Conservation (phyloP, 2,329 filamentous ascomycete genomes). For the Ilyonectria mors-panacis region DNA sequence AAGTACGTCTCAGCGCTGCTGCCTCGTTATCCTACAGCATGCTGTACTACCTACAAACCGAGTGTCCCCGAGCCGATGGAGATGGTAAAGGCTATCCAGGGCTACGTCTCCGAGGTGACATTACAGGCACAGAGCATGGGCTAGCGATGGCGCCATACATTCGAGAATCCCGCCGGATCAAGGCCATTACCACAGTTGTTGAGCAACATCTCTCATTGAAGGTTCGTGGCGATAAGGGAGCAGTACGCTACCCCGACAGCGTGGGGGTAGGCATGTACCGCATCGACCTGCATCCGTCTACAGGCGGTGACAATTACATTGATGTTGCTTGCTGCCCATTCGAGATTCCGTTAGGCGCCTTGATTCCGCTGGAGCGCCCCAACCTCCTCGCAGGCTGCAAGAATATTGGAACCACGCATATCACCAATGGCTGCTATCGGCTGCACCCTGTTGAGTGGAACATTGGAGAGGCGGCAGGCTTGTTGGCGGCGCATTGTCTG, state of each 20-base stretch:
- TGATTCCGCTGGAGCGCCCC: constrained; percentile 37
- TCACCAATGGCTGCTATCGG: constrained; percentile 49
- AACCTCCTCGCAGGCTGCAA: constrained; percentile 48
- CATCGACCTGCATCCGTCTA: constrained; percentile 48
- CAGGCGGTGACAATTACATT: constrained; percentile 49
- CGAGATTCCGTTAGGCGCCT: constrained; percentile 45
- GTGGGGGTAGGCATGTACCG: constrained; percentile 50
- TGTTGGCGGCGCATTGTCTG: constrained; percentile 46
- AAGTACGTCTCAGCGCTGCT: constrained; percentile 34
- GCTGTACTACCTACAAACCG: constrained; percentile 48
- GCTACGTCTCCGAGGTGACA: constrained; percentile 45
- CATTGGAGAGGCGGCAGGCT: constrained; percentile 46
- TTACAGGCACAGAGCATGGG: constrained; percentile 47
- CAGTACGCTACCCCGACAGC: constrained; percentile 45
- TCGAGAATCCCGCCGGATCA: constrained; percentile 46
- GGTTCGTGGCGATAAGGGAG: constrained; percentile 38
- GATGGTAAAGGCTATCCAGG: constrained; percentile 44
- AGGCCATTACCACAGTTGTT: constrained; percentile 43
- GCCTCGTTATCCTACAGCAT: constrained; percentile 47
- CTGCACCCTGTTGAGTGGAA: constrained; percentile 50
- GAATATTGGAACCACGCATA: constrained; percentile 50
- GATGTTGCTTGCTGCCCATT: constrained; percentile 50
- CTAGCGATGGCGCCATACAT: constrained; percentile 49
- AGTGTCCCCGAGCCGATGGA: constrained; percentile 46
- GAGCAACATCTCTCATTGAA: constrained; percentile 47